Evolutionary conservation across 495 filamentous ascomycete species (phyloP).

Genomic region (Niebla homalea): DNA sequence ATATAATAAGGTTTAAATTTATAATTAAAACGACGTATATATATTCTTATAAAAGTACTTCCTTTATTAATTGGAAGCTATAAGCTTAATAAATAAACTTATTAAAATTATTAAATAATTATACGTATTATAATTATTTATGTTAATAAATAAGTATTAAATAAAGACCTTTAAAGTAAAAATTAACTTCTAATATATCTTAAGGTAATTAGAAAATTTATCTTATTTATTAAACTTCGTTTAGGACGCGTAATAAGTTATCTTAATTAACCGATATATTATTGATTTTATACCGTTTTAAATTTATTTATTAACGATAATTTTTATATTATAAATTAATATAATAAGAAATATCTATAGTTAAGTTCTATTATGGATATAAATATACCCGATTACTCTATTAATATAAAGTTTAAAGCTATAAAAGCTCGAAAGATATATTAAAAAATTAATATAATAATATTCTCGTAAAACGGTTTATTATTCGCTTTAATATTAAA

Average conservation of each 20-base stretch:
- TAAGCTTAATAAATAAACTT: conserved; percentile 18
- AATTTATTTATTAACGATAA: conserved; percentile 20
- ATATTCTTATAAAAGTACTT: conserved; percentile 31
- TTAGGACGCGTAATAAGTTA: background rate
- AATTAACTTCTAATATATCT: too few species aligned
- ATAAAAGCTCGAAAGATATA: conserved; percentile 8
- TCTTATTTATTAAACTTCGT: too few species aligned
- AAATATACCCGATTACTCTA: background rate
- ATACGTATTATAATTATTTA: background rate
- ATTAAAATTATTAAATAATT: conserved; percentile 14
- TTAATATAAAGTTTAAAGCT: background rate
- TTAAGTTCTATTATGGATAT: conserved; percentile 1
- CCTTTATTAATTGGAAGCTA: conserved; percentile 34
- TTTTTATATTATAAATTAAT: conserved; percentile 24
- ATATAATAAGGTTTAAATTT: too few species aligned
- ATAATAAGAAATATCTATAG: conserved; percentile 17
- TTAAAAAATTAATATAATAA: conserved; percentile 8
- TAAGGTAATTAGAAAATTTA: too few species aligned
- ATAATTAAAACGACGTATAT: background rate
- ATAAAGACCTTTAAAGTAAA: too few species aligned
- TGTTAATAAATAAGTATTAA: too few species aligned
- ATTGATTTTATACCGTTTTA: conserved; percentile 14
- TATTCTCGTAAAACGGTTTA: conserved; percentile 15
- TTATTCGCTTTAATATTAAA: too few species aligned
- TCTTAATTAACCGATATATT: background rate